A percentile compares a stretch with the other conserved stretches of the same genome.
These are phyloP conservation scores for Podospora anserina DNA, from an alignment of 495 filamentous ascomycete genomes.

Conservation along the genomic window DNA sequence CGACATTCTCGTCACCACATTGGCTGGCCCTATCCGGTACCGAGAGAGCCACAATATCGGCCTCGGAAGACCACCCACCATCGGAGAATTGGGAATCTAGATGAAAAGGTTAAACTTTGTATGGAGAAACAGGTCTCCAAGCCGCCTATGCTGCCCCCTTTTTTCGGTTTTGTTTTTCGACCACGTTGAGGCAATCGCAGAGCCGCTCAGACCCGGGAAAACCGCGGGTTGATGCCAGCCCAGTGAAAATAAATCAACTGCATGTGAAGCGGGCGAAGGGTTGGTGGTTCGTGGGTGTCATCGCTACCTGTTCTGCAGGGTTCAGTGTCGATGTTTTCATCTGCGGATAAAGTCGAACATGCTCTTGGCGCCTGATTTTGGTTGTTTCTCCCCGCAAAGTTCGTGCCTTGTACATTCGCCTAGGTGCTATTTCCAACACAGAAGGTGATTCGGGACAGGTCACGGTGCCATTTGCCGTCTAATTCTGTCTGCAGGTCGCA, in stretches of 20 bases:
- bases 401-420: neutral
- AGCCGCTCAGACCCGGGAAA: neutral
- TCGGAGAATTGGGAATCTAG: conserved; percentile 11
- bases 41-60: conserved; percentile 3
- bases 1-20: neutral
- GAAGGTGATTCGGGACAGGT: neutral
- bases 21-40: conserved; percentile 7
- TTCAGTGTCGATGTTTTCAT: conserved; percentile 14
- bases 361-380: conserved; percentile 13
- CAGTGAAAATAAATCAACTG: conserved; percentile 2
- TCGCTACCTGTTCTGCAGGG: conserved; percentile 1
- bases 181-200: neutral
- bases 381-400: neutral
- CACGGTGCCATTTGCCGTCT: conserved; percentile 5
- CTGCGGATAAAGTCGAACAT: conserved; percentile 18
- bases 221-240: neutral
- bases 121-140: neutral
- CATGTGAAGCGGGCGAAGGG: neutral
- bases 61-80: conserved; percentile 7
- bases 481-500: conserved; percentile 10
- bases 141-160: neutral
- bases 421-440: conserved; percentile 8
- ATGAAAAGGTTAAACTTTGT: neutral
- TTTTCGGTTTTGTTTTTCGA: neutral
- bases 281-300: neutral